Percentiles rank a stretch among this genome's conserved stretches.
phyloP scores from a whole-genome alignment of 495 filamentous ascomycete genomes.

The Cercophora samala region DNA sequence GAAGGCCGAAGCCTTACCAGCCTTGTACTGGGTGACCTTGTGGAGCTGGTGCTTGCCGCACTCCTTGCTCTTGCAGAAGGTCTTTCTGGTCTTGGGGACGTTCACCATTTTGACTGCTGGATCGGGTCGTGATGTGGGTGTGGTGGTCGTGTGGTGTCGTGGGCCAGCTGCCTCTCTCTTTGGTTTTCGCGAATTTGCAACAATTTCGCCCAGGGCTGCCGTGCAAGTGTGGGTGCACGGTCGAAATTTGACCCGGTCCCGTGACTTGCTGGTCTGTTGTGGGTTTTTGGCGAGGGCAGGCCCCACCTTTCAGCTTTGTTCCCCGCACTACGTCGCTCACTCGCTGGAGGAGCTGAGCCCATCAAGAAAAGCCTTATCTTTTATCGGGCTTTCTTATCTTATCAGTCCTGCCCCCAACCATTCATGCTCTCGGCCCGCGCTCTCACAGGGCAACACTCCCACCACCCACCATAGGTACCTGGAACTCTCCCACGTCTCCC shows the following conservation, averaged over 20 bases:
- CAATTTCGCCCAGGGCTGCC: constrained; percentile 32
- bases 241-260: constrained; percentile 30
- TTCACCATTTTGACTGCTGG: constrained; percentile 44
- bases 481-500: no score
- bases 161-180: constrained; percentile 18
- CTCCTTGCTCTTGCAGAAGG: constrained; percentile 85
- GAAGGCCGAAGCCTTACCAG: constrained; percentile 76
- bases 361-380: neutral
- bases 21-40: constrained; percentile 97
- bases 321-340: no score
- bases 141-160: constrained; percentile 31
- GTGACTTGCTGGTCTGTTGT: constrained; percentile 10
- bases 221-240: constrained; percentile 30
- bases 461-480: no score
- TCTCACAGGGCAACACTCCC: no score
- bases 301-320: constrained; percentile 1
- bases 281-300: constrained; percentile 15
- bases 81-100: constrained; percentile 45
- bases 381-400: neutral
- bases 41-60: constrained; percentile 93
- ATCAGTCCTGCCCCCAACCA: no score
- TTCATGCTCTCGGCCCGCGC: no score
- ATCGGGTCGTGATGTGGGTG: constrained; percentile 30
- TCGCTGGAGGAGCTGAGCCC: neutral
- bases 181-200: constrained; percentile 30